phyloP scores from a whole-genome alignment of 257 asterid species.

The Fraxinus americana region DNA sequence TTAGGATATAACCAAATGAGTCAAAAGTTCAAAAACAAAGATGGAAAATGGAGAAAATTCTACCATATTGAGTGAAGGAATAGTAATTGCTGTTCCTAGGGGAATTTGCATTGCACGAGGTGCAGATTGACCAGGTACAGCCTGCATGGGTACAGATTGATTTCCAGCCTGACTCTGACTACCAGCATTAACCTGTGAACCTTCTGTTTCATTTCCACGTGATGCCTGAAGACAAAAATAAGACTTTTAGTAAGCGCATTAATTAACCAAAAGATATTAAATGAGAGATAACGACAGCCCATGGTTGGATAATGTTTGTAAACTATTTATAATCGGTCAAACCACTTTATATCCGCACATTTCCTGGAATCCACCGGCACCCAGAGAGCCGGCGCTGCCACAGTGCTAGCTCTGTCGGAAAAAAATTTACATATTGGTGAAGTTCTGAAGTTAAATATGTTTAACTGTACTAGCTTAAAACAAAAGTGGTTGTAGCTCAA shows the following conservation, averaged over 20 bases:
- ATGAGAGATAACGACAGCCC: neutral
- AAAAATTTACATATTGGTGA: too few species aligned
- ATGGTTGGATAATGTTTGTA: too few species aligned
- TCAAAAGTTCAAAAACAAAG: constrained; percentile 10
- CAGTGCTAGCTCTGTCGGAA: too few species aligned
- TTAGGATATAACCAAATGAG: constrained; percentile 22
- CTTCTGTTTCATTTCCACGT: constrained; percentile 61
- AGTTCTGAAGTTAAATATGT: too few species aligned
- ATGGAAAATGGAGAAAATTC: constrained; percentile 2
- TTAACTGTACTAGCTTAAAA: too few species aligned
- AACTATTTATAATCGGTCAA: too few species aligned
- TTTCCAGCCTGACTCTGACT: constrained; percentile 58
- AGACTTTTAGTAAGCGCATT: neutral
- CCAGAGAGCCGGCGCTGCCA: too few species aligned
- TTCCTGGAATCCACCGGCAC: too few species aligned
- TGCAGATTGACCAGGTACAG: constrained; percentile 56
- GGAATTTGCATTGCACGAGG: constrained; percentile 64
- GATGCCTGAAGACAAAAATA: constrained; percentile 35
- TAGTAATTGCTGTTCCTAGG: constrained; percentile 58
- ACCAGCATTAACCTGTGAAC: constrained; percentile 45
- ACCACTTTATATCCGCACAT: too few species aligned
- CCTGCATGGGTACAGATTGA: constrained; percentile 54
- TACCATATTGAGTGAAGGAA: constrained; percentile 79
- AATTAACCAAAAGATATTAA: neutral
- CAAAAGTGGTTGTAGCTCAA: too few species aligned